phyloP scores from a whole-genome alignment of 495 filamentous ascomycete genomes.

The Hypoxylon perforatum region DNA sequence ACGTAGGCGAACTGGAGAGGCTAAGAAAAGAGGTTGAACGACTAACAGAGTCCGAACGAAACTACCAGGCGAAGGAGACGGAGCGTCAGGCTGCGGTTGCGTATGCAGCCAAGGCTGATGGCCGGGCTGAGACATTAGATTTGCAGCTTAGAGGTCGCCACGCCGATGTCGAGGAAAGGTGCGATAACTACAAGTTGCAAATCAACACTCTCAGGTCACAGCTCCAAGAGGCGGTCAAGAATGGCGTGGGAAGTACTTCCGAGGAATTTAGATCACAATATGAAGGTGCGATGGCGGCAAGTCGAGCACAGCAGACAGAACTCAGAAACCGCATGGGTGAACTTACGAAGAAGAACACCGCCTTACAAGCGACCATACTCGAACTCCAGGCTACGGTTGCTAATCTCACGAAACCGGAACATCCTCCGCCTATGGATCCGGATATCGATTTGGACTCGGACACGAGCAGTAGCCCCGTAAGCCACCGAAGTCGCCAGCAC shows the following conservation, averaged over 20 bases:
- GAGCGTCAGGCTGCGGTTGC: conserved; percentile 63
- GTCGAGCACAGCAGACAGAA: conserved; percentile 54
- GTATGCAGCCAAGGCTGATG: conserved; percentile 62
- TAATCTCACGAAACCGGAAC: conserved; percentile 22
- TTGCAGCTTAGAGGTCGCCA: conserved; percentile 64
- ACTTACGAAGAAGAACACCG: conserved; percentile 55
- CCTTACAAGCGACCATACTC: conserved; percentile 49
- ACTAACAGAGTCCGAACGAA: conserved; percentile 65
- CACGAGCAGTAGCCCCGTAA: conserved; percentile 31
- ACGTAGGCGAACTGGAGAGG: conserved; percentile 68
- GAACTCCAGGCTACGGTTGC: conserved; percentile 48
- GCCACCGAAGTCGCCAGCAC: conserved; percentile 37
- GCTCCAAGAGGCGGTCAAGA: conserved; percentile 54
- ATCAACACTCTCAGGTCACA: conserved; percentile 54
- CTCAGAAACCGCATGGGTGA: conserved; percentile 54
- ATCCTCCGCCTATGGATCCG: conserved; percentile 14
- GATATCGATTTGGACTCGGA: conserved; percentile 40
- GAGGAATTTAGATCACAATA: conserved; percentile 49
- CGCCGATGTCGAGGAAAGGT: conserved; percentile 59
- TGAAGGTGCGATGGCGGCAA: conserved; percentile 50
- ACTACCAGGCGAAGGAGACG: conserved; percentile 66
- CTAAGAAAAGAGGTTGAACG: conserved; percentile 66
- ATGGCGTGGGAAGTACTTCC: conserved; percentile 25
- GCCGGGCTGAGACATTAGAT: conserved; percentile 62
- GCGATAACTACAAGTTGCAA: conserved; percentile 55